Evolutionary conservation across 1,284 basidiomycete genomes (phyloP).

Genomic region (Rhodotorula sp.): DNA sequence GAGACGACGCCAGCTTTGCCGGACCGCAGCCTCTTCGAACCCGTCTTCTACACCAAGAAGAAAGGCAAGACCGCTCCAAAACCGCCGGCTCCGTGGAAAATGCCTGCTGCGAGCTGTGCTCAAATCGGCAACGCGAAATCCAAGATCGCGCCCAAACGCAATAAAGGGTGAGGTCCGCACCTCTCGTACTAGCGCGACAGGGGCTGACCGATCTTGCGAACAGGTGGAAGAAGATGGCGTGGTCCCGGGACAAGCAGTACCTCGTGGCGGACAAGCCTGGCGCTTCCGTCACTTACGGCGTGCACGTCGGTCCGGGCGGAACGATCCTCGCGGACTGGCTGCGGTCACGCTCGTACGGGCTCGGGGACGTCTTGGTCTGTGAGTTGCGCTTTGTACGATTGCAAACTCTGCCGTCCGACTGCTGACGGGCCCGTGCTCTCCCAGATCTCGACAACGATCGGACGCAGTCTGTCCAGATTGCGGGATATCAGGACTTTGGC

Average conservation of each 20-base stretch:
- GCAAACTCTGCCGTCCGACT: neutral
- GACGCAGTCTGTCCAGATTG: conserved; percentile 10
- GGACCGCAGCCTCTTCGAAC: conserved; percentile 23
- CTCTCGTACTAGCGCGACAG: neutral
- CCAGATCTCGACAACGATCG: conserved; percentile 29
- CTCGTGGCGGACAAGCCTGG: conserved; percentile 33
- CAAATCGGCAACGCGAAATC: conserved; percentile 30
- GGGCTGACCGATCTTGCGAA: neutral
- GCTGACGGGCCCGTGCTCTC: no score
- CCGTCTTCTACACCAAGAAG: conserved; percentile 13
- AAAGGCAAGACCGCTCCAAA: neutral
- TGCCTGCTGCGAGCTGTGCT: conserved; percentile 20
- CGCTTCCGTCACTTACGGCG: conserved; percentile 26
- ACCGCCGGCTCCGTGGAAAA: neutral
- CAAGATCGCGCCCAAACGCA: conserved; percentile 11
- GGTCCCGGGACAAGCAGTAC: conserved; percentile 39
- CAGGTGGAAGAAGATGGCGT: conserved; percentile 31
- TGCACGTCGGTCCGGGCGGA: conserved; percentile 31
- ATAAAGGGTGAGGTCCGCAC: conserved; percentile 11
- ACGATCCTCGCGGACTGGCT: conserved; percentile 34
- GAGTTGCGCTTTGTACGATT: neutral
- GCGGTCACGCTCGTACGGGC: conserved; percentile 32
- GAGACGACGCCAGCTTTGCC: conserved; percentile 17
- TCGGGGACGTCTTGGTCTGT: conserved; percentile 38
- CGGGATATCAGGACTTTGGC: conserved; percentile 33